phyloP scores from a whole-genome alignment of 495 filamentous ascomycete genomes.

The Clavariopsis aquatica region DNA sequence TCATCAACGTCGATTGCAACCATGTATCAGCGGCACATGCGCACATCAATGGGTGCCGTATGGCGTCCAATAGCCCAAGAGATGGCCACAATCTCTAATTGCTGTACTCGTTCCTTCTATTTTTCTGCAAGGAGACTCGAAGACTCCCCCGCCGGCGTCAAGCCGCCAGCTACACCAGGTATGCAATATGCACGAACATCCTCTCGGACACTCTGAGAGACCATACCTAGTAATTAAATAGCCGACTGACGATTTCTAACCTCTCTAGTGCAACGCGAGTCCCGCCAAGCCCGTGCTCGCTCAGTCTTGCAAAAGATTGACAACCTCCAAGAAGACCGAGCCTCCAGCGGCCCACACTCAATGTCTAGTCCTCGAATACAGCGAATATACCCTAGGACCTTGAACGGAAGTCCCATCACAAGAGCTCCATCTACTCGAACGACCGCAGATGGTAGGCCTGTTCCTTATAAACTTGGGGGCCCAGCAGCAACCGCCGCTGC shows the following conservation, averaged over 20 bases:
- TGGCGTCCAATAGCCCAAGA: constrained; percentile 11
- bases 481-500: neutral
- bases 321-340: constrained; percentile 3
- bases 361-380: too few relatives aligned
- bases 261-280: constrained; percentile 1
- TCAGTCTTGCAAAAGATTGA: constrained; percentile 5
- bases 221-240: neutral
- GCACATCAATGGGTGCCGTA: constrained; percentile 32
- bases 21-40: constrained; percentile 25
- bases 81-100: constrained; percentile 3
- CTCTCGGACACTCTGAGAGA: neutral
- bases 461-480: neutral
- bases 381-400: neutral
- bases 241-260: neutral
- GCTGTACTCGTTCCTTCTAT: constrained; percentile 11
- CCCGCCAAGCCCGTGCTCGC: constrained; percentile 7
- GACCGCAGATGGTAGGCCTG: neutral
- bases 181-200: too few relatives aligned
- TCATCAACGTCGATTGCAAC: neutral
- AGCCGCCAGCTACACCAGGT: neutral
- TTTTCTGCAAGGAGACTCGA: constrained; percentile 11
- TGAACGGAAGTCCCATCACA: neutral
- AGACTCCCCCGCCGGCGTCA: neutral
- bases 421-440: neutral
- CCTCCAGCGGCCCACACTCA: neutral